A percentile compares a stretch with the other conserved stretches of the same genome.
Conservation (phyloP, 2,329 filamentous ascomycete species). For the Boeremia exigua region DNA sequence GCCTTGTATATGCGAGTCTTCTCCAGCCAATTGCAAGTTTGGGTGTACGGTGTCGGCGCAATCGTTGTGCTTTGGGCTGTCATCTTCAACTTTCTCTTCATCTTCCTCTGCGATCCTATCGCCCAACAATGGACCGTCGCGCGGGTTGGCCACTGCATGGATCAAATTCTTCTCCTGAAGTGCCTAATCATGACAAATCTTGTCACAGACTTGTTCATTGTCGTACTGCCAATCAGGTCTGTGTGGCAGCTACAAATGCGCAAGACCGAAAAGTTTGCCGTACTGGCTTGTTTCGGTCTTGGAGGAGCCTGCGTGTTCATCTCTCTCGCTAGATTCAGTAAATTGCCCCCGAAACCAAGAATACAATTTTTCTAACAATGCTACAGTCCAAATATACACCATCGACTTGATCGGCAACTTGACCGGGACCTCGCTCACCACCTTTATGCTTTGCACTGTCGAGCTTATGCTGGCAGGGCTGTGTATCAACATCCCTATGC, state of each 20-base stretch:
- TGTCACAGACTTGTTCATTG: slow-evolving; percentile 25
- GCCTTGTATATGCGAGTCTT: slow-evolving; percentile 30
- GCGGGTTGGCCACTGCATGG: slow-evolving; percentile 30
- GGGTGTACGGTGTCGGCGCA: slow-evolving; percentile 22
- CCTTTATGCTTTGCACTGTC: slow-evolving; percentile 31
- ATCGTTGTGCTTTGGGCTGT: slow-evolving; percentile 29
- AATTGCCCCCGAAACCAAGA: not conserved
- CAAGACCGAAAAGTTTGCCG: slow-evolving; percentile 31
- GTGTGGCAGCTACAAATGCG: slow-evolving; percentile 32
- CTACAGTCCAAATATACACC: slow-evolving; percentile 17
- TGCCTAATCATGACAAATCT: slow-evolving; percentile 27
- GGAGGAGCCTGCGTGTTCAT: slow-evolving; percentile 27
- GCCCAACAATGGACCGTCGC: slow-evolving; percentile 30
- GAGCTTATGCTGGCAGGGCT: slow-evolving; percentile 32
- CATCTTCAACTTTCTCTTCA: slow-evolving; percentile 30
- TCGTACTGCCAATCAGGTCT: slow-evolving; percentile 20
- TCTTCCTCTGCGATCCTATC: slow-evolving; percentile 33
- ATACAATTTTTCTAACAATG: not conserved
- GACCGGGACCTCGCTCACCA: slow-evolving; percentile 29
- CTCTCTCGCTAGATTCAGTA: slow-evolving; percentile 28
- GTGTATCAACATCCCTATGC: slow-evolving; percentile 33
- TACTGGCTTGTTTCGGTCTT: slow-evolving; percentile 28
- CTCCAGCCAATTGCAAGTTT: slow-evolving; percentile 14
- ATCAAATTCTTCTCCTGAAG: slow-evolving; percentile 28
- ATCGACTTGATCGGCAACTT: slow-evolving; percentile 28